Evolutionary conservation across 495 filamentous ascomycete genomes (phyloP).

Genomic region (Cladorrhinum samala): DNA sequence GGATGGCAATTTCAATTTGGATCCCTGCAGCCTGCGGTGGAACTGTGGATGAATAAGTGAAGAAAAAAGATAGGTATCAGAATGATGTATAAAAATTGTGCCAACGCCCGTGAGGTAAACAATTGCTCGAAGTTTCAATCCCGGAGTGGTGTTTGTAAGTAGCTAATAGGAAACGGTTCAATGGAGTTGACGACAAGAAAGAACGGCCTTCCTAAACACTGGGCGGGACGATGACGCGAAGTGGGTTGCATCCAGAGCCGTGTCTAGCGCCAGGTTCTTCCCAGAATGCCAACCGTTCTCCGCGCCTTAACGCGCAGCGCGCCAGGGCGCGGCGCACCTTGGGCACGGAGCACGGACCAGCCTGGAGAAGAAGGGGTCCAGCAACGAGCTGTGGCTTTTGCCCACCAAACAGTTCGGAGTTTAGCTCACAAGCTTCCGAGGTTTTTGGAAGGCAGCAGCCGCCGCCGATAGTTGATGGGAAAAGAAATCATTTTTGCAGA

Average conservation of each 20-base stretch:
- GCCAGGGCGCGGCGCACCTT: not conserved
- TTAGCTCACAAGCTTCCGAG: constrained; percentile 17
- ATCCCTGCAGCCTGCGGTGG: no score
- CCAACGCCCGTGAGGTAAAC: not conserved
- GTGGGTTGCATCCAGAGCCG: not conserved
- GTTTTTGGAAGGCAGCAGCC: constrained; percentile 9
- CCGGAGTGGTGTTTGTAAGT: not conserved
- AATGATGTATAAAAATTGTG: no score
- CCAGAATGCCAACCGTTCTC: not conserved
- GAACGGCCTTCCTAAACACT: not conserved
- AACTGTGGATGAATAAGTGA: no score
- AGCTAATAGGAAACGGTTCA: not conserved
- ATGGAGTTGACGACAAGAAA: not conserved
- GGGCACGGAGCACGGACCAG: not conserved
- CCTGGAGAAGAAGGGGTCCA: not conserved
- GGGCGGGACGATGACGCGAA: constrained; percentile 4
- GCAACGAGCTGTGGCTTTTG: not conserved
- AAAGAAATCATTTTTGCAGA: constrained; percentile 9
- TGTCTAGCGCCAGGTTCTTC: not conserved
- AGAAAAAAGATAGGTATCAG: no score
- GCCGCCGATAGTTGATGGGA: constrained; percentile 8
- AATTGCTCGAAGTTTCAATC: no score
- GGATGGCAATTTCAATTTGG: no score
- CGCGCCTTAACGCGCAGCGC: not conserved
- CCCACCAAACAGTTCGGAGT: constrained; percentile 16